phyloP scores from a whole-genome alignment of 1,284 basidiomycete genomes.

The Cryptococcus amylolentus region DNA sequence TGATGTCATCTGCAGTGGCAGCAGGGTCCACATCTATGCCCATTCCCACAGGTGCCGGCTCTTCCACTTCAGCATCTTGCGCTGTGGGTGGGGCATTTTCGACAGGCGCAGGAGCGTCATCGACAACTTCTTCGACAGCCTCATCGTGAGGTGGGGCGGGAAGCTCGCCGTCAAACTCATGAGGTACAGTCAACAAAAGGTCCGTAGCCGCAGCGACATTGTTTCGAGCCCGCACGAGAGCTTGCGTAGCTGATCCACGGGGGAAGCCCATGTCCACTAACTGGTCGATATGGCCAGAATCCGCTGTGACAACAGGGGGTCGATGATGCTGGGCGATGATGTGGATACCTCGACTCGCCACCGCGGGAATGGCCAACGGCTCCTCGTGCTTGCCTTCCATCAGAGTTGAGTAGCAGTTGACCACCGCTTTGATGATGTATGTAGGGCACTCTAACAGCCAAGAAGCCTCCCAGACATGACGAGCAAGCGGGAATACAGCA shows the following conservation, averaged over 20 bases:
- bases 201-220: conserved; percentile 89
- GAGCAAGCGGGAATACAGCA: conserved; percentile 65
- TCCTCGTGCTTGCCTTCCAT: conserved; percentile 79
- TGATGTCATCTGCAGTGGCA: neutral
- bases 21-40: neutral
- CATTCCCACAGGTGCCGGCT: neutral
- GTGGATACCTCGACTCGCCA: neutral
- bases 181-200: conserved; percentile 76
- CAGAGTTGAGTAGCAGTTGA: conserved; percentile 75
- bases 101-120: neutral
- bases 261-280: conserved; percentile 97
- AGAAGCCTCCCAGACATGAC: conserved; percentile 71
- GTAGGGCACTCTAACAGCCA: conserved; percentile 78
- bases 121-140: neutral
- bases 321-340: conserved; percentile 42
- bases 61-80: neutral
- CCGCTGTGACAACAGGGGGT: conserved; percentile 52
- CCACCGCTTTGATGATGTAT: conserved; percentile 67
- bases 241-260: conserved; percentile 74
- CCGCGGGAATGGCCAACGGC: conserved; percentile 23
- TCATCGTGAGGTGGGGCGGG: neutral
- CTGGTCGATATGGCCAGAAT: conserved; percentile 72
- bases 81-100: neutral
- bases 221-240: conserved; percentile 78
- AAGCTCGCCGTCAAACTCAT: conserved; percentile 55